phyloP scores from a whole-genome alignment of 257 asterid species.

The Plantago elongata region DNA sequence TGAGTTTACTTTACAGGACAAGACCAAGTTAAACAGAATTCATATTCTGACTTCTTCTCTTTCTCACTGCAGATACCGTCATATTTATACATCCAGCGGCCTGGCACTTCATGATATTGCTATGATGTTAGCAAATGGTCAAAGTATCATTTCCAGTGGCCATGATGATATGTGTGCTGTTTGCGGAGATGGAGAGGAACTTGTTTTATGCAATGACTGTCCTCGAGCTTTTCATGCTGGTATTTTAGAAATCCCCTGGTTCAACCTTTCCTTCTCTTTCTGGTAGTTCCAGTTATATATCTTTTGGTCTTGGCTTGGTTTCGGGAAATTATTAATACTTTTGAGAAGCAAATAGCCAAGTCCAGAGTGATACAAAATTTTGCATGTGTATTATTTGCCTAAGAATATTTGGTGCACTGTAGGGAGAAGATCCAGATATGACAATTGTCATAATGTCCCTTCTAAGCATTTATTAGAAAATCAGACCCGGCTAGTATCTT shows the following conservation, averaged over 20 bases:
- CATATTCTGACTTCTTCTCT: constrained; percentile 12
- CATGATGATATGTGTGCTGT: constrained; percentile 96
- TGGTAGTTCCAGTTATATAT: background rate
- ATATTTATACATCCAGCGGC: constrained; percentile 85
- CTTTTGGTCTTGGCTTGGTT: too few relatives aligned
- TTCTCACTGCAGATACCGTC: constrained; percentile 67
- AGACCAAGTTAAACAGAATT: constrained; percentile 2
- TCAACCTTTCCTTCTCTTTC: background rate
- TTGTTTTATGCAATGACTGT: constrained; percentile 73
- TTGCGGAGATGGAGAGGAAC: constrained; percentile 88
- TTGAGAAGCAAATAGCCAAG: too few relatives aligned
- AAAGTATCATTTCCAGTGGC: constrained; percentile 55
- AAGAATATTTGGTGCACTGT: too few relatives aligned
- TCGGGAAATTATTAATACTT: too few relatives aligned
- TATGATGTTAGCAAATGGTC: constrained; percentile 88
- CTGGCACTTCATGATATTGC: constrained; percentile 96
- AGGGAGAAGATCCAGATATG: too few relatives aligned
- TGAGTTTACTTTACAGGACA: constrained; percentile 37
- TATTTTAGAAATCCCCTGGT: constrained; percentile 14
- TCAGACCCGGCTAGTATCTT: too few relatives aligned
- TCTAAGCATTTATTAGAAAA: too few relatives aligned
- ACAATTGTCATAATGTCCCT: too few relatives aligned
- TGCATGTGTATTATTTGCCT: too few relatives aligned
- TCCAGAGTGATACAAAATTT: too few relatives aligned
- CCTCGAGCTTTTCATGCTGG: constrained; percentile 98